Evolutionary conservation across 805 yeast genomes (phyloP), one percentile per base, ranked within the genome.

Genomic region (Yamadazyma phyllophila): DNA sequence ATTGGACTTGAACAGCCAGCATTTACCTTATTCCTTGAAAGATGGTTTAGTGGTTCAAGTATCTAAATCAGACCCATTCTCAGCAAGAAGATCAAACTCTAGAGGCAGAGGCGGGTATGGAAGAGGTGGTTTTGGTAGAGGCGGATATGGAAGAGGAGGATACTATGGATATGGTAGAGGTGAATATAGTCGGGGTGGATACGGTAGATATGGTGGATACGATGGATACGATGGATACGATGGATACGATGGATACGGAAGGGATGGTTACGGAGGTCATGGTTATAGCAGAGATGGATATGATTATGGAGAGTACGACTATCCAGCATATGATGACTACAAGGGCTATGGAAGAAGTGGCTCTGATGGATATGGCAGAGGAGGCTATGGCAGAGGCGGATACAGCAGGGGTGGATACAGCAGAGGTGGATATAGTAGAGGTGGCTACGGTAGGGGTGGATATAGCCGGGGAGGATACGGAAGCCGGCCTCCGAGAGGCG

Each of bases 31-130:
- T 36, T 65, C 79, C 46, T 55, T 61, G 36, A 62, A 62, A 16
- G 70, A 63, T 20, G 76, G 74, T 3, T 63, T 81, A 48, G 69
- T 65, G 17, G 81, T 80, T 26, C 80, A 80, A 61, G 65, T 76
- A 63, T 85, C 85, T 7, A 73, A 75, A 54, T 76, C 80, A 12
- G 77, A 77, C 49, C 83, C 84, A 5, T 73, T 66, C 49, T 62
- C 70, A 10, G 52, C 62, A 12, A 67, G 77, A 59, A 63, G 76
- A 57, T 65, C 67, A 12, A 53, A 60, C 2, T 50, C 45, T 26
- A 54, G 71, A 55, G 64, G 69, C 11, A 55, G 61, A 13, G 59
- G 62, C 14, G 46, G 54, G 16, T 52, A 57, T 4, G 43, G 55
- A 33, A 29, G 49, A 50, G 42, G 45, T n/a, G 49, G 50, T n/a